Percentiles rank a stretch among this genome's conserved stretches.
phyloP scores from a whole-genome alignment of 495 filamentous ascomycete species.

The Talaromyces trachyspermus region DNA sequence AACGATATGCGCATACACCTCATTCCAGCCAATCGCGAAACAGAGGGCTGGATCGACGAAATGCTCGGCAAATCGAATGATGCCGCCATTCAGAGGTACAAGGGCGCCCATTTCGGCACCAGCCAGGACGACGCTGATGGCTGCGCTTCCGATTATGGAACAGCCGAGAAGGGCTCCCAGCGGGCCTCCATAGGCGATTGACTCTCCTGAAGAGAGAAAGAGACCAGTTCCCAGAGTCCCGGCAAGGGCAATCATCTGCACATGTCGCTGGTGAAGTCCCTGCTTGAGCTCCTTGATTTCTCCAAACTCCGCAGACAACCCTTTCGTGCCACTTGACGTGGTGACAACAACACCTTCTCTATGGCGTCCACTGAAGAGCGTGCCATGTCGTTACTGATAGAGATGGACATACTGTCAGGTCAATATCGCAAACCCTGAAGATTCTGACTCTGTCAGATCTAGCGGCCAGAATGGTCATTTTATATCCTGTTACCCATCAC shows the following conservation, averaged over 20 bases:
- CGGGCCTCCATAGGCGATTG: conserved; percentile 53
- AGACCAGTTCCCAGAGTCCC: conserved; percentile 32
- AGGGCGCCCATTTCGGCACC: conserved; percentile 22
- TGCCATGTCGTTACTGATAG: too few relatives aligned
- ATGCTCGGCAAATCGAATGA: conserved; percentile 19
- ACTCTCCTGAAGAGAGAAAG: conserved; percentile 41
- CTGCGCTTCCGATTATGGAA: conserved; percentile 15
- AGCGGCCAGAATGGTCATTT: too few relatives aligned
- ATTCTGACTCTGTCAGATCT: too few relatives aligned
- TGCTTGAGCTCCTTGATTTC: too few relatives aligned
- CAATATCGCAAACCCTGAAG: too few relatives aligned
- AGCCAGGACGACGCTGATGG: conserved; percentile 15
- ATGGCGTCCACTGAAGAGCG: too few relatives aligned
- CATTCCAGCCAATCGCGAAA: conserved; percentile 27
- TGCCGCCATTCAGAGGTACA: conserved; percentile 20
- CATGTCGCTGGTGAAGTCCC: too few relatives aligned
- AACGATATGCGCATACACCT: conserved; percentile 24
- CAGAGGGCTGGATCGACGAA: conserved; percentile 24
- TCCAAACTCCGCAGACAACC: too few relatives aligned
- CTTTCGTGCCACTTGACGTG: too few relatives aligned
- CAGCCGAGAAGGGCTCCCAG: conserved; percentile 34
- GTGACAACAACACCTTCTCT: too few relatives aligned
- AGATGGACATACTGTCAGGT: too few relatives aligned
- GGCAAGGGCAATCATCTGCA: conserved; percentile 42
- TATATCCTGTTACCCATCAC: too few relatives aligned